These are phyloP conservation scores for Lathyrus tuberosus DNA, from an alignment of 306 rosid species.

Conservation along the genomic window DNA sequence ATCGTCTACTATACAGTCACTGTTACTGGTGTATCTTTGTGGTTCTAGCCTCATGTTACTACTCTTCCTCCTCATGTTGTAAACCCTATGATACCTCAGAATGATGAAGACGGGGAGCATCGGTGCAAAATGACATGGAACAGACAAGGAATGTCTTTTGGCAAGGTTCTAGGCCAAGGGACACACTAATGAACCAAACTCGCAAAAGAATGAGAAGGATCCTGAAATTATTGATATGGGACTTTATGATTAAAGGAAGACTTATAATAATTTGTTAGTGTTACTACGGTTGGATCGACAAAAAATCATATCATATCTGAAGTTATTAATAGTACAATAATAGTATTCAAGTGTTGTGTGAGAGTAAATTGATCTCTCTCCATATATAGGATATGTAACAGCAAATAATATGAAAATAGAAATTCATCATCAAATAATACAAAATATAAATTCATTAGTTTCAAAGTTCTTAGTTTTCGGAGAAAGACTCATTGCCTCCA, in stretches of 20 bases:
- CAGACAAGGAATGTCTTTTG: background rate
- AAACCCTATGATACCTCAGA: background rate
- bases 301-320: background rate
- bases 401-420: background rate
- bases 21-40: background rate
- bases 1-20: too few relatives aligned
- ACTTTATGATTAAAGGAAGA: background rate
- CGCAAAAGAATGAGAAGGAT: background rate
- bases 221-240: background rate
- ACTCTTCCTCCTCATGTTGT: background rate
- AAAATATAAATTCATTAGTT: background rate
- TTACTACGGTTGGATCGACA: background rate
- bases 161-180: background rate
- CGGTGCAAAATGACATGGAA: background rate
- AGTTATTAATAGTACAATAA: background rate
- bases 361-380: background rate
- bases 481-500: background rate
- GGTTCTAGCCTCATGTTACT: background rate
- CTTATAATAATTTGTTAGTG: background rate
- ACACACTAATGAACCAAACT: background rate
- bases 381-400: background rate
- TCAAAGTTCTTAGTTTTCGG: background rate
- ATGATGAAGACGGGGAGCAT: background rate
- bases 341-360: background rate
- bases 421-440: background rate